Percentiles rank a stretch among this genome's conserved stretches.
These are phyloP conservation scores for Cyanidiococcus yangmingshanensis DNA, from an alignment of 23 red algal genomes.

Conservation along the genomic window DNA sequence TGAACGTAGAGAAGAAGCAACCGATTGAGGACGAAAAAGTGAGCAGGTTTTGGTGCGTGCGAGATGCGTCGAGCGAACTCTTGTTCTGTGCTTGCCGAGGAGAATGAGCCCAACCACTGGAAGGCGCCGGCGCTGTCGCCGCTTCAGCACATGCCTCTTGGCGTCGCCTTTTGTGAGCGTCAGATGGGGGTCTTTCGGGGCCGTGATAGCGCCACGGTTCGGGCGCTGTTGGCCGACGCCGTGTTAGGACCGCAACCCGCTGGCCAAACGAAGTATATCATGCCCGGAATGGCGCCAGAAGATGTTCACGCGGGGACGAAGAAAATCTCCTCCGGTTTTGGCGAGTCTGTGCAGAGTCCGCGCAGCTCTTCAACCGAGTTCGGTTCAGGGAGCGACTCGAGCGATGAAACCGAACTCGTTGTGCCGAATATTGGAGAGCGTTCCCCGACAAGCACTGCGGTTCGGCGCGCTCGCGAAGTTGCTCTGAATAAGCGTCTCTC, in stretches of 20 bases:
- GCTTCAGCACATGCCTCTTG: neutral
- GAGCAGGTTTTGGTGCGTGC: neutral
- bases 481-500: neutral
- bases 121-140: neutral
- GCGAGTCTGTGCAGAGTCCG: neutral
- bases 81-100: constrained; percentile 2
- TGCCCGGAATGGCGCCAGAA: neutral
- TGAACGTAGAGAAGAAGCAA: too few species aligned
- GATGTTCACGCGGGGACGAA: neutral
- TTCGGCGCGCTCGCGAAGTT: neutral
- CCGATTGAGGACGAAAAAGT: too few species aligned
- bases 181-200: neutral
- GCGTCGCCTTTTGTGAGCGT: constrained; percentile 7
- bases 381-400: neutral
- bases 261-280: neutral
- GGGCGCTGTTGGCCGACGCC: constrained; percentile 7
- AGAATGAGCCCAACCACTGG: neutral
- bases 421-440: neutral
- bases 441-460: neutral
- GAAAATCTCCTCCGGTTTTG: neutral
- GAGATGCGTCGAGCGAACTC: constrained; percentile 9
- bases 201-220: neutral
- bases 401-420: neutral
- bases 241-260: neutral
- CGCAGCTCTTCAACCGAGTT: neutral